Base-by-base conservation (phyloP, 2,329 filamentous ascomycete genomes). In the Daldinia eschscholtzii region DNA sequence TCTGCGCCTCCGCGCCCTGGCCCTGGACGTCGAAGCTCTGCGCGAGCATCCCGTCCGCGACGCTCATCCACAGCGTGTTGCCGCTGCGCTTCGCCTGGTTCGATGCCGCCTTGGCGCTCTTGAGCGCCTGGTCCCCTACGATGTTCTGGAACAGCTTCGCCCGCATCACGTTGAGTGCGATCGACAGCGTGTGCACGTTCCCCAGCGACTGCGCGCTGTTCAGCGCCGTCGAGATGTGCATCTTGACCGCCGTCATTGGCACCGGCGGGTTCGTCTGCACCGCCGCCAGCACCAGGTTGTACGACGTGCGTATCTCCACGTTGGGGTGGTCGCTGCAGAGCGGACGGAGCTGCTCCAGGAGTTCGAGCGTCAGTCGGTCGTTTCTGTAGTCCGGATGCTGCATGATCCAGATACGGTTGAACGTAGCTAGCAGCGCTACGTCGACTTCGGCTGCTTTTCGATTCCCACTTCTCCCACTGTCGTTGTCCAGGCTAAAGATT, bases 161-260 rank as follows among this genome's bases (percentile, higher is more conserved):
- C 59, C 92, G 91, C 92, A 98, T 97, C 71, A 96, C 90, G 73
- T 90, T 94, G 66, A 98, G 87, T 5, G 92, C 90, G 71, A 98
- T 92, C 55, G 91, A 91, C n/a, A 94, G 86, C 61, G 94, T 91
- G 71, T 97, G 92, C 33, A 88, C 88, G 77, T 97, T 97, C 61
- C 85, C 85, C 7, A 91, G 89, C 6, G 84, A 83, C 71, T 91
- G 91, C 12, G 92, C 91, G 2, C 89, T 88, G 42, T 87, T 86
- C 46, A 97, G 86, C 1, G 93, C 92, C 42, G 86, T 85, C 68
- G 93, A 89, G 61, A 98, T 90, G 75, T 91, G 89, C 44, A 91
- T 87, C 80, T 97, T 98, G 63, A 92, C 90, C 69, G 91, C 88
- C 66, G 93, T 89, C 68, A 96, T 91, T 28, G 91, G 88, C 57